Evolutionary conservation across 164 flowering plant species (phyloP).

Genomic region (Chimonanthus praecox): DNA sequence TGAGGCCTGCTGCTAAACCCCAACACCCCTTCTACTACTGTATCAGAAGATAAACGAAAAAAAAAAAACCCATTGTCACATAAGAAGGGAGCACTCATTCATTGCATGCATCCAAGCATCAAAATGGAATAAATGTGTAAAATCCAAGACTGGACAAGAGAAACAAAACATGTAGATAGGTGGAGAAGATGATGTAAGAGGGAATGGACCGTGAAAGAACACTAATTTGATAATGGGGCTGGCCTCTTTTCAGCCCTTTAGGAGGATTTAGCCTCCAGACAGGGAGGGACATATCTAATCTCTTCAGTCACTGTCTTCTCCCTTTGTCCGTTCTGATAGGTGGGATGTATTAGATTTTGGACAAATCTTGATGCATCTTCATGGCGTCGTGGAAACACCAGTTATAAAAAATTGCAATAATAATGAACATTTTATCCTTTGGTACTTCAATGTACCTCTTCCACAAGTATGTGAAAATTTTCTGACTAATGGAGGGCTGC

Average conservation of each 20-base stretch:
- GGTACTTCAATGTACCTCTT: background rate
- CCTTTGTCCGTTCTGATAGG: slow-evolving; percentile 3
- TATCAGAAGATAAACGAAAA: background rate
- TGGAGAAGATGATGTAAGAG: background rate
- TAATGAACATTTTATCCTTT: background rate
- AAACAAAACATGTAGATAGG: background rate
- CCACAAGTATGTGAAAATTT: too few relatives aligned
- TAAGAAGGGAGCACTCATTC: background rate
- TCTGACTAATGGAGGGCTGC: background rate
- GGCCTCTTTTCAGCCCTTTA: background rate
- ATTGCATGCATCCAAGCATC: background rate
- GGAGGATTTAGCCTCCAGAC: background rate
- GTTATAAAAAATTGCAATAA: background rate
- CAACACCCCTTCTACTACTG: background rate
- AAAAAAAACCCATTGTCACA: background rate
- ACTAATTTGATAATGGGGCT: background rate
- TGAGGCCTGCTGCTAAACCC: background rate
- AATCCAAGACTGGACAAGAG: background rate
- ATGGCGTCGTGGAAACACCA: background rate
- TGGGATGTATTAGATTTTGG: slow-evolving; percentile 5
- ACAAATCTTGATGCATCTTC: background rate
- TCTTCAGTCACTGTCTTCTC: background rate
- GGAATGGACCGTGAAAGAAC: background rate
- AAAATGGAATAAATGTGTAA: background rate
- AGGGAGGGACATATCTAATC: background rate